Evolutionary conservation across 176 grass and related monocot genomes (phyloP).

Genomic region (Bonia amplexicaulis): DNA sequence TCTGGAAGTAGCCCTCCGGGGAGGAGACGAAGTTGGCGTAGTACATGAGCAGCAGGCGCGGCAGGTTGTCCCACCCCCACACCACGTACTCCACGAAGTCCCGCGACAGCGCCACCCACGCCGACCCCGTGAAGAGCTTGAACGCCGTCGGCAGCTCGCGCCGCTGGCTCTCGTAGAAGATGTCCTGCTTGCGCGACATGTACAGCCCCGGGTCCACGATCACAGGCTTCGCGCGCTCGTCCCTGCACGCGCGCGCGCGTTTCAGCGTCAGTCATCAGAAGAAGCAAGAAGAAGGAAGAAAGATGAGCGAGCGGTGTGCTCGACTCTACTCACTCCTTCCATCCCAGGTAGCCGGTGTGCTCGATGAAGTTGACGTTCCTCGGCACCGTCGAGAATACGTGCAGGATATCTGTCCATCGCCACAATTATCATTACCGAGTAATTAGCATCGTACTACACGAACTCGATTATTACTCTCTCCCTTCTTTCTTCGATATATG

Average conservation of each 20-base stretch:
- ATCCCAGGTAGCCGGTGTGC: constrained; percentile 74
- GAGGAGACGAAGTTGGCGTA: constrained; percentile 94
- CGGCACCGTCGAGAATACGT: constrained; percentile 62
- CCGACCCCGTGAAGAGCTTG: constrained; percentile 84
- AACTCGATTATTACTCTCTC: no score
- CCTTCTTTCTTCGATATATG: no score
- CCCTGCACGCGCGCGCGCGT: constrained; percentile 17
- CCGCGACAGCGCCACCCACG: constrained; percentile 67
- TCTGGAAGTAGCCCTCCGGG: constrained; percentile 97
- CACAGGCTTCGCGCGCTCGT: constrained; percentile 50
- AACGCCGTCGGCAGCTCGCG: constrained; percentile 75
- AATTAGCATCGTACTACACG: no score
- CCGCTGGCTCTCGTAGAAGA: constrained; percentile 49
- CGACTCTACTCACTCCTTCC: constrained; percentile 78
- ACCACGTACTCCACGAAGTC: constrained; percentile 81
- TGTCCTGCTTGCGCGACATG: constrained; percentile 54
- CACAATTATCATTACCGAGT: background rate
- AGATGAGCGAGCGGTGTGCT: background rate
- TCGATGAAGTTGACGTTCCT: constrained; percentile 83
- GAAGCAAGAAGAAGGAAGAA: background rate
- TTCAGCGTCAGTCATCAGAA: background rate
- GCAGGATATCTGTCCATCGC: constrained; percentile 50
- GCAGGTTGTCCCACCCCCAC: constrained; percentile 98
- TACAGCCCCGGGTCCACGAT: constrained; percentile 83
- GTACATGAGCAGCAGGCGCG: constrained; percentile 93